Percentiles rank a stretch among this genome's conserved stretches.
Evolutionary conservation across 2,329 filamentous ascomycete genomes (phyloP).

Genomic region (Pyrenophora seminiperda): DNA sequence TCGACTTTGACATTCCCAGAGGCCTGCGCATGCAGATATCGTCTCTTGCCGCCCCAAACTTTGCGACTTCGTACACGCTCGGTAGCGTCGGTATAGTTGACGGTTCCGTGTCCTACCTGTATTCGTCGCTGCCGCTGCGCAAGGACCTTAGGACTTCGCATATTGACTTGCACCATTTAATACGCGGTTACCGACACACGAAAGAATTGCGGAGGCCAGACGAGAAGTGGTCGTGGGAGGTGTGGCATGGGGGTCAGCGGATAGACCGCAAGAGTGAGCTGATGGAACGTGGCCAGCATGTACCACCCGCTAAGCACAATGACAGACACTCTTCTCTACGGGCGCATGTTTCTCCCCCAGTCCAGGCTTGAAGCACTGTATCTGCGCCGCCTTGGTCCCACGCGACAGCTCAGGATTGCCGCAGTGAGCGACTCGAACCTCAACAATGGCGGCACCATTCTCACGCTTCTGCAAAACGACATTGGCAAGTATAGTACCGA

Average conservation of each 20-base stretch:
- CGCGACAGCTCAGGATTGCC: constrained; percentile 78
- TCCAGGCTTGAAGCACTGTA: constrained; percentile 87
- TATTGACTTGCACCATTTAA: constrained; percentile 76
- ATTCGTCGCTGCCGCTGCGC: constrained; percentile 80
- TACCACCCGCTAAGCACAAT: constrained; percentile 27
- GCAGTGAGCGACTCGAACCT: constrained; percentile 74
- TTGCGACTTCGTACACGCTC: constrained; percentile 91
- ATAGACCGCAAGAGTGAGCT: constrained; percentile 55
- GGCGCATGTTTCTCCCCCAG: constrained; percentile 79
- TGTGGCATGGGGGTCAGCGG: constrained; percentile 58
- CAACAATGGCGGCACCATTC: constrained; percentile 74
- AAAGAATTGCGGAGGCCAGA: constrained; percentile 65
- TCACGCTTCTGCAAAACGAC: constrained; percentile 79
- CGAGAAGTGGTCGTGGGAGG: constrained; percentile 58
- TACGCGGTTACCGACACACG: constrained; percentile 82
- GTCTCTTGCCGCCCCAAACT: constrained; percentile 88
- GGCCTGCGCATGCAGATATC: constrained; percentile 87
- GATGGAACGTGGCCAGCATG: constrained; percentile 7
- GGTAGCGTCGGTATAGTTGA: constrained; percentile 90
- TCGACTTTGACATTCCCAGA: constrained; percentile 85
- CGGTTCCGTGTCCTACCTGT: constrained; percentile 95
- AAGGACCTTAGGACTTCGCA: constrained; percentile 71
- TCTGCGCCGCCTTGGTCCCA: constrained; percentile 75
- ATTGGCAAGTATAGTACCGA: constrained; percentile 86
- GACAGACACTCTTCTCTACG: constrained; percentile 70